Conservation (phyloP, 257 asterid species). For the Scutellaria barbata region DNA sequence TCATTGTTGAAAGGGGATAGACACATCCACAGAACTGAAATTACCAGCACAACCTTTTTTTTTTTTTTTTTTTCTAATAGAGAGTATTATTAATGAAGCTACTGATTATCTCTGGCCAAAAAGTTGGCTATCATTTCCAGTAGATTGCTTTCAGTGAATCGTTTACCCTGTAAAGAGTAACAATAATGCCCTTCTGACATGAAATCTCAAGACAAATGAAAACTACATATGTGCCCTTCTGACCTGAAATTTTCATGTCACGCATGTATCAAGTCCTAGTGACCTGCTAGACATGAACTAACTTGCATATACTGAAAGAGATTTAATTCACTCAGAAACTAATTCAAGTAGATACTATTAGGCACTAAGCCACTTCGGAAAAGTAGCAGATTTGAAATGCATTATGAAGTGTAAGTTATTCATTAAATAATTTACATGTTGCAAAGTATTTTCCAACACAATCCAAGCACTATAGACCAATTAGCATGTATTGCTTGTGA, state of each 20-base stretch:
- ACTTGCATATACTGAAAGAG: neutral
- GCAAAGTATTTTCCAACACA: neutral
- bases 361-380: constrained; percentile 23
- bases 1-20: neutral
- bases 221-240: neutral
- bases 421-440: constrained; percentile 9
- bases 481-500: neutral
- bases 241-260: neutral
- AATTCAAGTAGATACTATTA: neutral
- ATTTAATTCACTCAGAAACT: constrained; percentile 1
- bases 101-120: constrained; percentile 2
- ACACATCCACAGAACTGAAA: constrained; percentile 18
- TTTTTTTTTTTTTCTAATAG: neutral
- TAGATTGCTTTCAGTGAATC: neutral
- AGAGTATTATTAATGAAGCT: neutral
- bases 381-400: constrained; percentile 4
- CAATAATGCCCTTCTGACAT: neutral
- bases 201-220: neutral
- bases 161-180: neutral
- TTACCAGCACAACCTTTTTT: neutral
- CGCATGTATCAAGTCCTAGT: neutral
- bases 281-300: neutral
- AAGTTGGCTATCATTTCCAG: constrained; percentile 3
- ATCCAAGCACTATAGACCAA: neutral
- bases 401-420: constrained; percentile 15